Evolutionary conservation across 164 flowering plant genomes (phyloP).

Genomic region (Stephania cephalantha): DNA sequence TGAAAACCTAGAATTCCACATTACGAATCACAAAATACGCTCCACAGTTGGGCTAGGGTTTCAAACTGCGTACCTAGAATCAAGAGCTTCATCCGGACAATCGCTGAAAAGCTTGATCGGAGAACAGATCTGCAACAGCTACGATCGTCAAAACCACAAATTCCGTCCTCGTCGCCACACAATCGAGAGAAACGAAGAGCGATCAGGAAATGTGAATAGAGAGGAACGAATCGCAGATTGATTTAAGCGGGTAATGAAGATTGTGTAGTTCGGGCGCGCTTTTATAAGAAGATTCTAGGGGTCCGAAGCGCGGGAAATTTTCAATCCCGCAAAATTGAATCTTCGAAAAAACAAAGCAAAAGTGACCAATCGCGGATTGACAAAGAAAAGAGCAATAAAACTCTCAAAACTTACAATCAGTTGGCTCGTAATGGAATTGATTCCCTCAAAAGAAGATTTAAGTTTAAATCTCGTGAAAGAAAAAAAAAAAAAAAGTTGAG

Average conservation of each 20-base stretch:
- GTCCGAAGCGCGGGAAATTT: not conserved
- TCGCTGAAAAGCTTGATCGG: not conserved
- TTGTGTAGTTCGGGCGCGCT: not conserved
- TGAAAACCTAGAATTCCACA: not conserved
- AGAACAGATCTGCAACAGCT: not conserved
- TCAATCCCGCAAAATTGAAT: not conserved
- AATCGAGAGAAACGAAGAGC: not conserved
- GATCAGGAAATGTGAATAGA: not conserved
- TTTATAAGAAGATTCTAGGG: not conserved
- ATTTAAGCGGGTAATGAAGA: not conserved
- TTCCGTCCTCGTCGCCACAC: not conserved
- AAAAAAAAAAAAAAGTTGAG: too few species aligned
- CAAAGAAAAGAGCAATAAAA: too few species aligned
- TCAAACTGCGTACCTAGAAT: not conserved
- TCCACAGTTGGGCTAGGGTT: slow-evolving; percentile 2
- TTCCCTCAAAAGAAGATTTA: too few species aligned
- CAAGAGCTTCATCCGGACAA: not conserved
- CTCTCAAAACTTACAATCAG: too few species aligned
- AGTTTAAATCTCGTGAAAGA: too few species aligned
- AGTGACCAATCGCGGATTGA: too few species aligned
- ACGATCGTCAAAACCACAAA: not conserved
- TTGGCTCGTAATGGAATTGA: too few species aligned
- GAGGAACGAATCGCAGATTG: not conserved
- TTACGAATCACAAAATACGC: not conserved
- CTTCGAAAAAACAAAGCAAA: too few species aligned